Conservation (phyloP, 441 rosid species). For the Kokia cookei region DNA sequence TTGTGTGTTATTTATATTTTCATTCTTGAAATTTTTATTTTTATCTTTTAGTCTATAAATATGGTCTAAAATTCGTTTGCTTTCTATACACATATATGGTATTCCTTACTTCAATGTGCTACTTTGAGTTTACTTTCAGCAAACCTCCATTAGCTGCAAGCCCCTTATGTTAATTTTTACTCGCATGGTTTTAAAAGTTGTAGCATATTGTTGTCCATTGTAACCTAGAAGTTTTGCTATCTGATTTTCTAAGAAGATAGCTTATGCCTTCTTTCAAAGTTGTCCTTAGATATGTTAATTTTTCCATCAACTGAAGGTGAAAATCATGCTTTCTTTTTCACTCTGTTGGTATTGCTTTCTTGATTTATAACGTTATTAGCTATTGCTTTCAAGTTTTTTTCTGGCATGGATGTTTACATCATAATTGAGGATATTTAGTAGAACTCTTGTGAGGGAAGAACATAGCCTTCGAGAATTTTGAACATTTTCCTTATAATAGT, state of each 20-base stretch:
- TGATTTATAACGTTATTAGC: neutral
- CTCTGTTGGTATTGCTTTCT: neutral
- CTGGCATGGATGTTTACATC: neutral
- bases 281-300: neutral
- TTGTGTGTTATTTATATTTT: neutral
- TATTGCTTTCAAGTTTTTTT: neutral
- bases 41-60: neutral
- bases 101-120: neutral
- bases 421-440: neutral
- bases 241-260: neutral
- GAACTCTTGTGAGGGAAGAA: neutral
- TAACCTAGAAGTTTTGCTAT: neutral
- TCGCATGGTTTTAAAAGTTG: neutral
- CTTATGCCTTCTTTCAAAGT: neutral
- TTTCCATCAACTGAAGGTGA: neutral
- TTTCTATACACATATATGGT: neutral
- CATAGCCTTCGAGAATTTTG: neutral
- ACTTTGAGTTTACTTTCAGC: neutral
- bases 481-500: neutral
- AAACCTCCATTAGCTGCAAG: neutral
- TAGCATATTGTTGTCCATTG: neutral
- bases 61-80: neutral
- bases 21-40: neutral
- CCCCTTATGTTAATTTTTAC: neutral
- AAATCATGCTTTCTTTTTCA: neutral